Conservation (phyloP, 116 monocot species). For the Dioscorea cayenensis region DNA sequence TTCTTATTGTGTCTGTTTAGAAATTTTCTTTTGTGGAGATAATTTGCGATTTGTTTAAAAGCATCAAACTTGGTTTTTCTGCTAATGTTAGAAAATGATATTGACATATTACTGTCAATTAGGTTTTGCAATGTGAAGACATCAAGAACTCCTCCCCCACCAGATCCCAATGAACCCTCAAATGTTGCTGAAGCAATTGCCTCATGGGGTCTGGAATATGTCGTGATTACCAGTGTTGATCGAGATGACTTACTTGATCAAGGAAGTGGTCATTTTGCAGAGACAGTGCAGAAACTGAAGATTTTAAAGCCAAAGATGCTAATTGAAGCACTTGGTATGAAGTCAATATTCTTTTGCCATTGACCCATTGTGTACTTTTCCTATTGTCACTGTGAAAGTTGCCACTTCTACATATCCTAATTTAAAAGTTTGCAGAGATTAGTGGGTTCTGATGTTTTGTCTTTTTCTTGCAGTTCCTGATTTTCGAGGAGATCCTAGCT, state of each 20-base stretch:
- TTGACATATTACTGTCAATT: background rate
- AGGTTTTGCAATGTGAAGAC: conserved; percentile 95
- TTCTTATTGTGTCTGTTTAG: no score
- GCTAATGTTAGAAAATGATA: background rate
- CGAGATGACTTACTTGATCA: conserved; percentile 91
- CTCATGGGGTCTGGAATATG: conserved; percentile 91
- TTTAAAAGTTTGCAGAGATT: background rate
- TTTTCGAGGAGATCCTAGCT: conserved; percentile 70
- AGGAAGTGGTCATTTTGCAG: conserved; percentile 86
- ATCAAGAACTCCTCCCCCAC: conserved; percentile 73
- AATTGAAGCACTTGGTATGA: conserved; percentile 82
- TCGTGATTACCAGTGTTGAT: conserved; percentile 93
- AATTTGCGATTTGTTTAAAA: no score
- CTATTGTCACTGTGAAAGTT: no score
- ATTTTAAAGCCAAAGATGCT: conserved; percentile 68
- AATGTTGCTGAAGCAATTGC: conserved; percentile 95
- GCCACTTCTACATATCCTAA: no score
- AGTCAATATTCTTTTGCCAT: no score
- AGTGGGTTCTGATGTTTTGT: background rate
- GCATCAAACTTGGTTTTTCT: no score
- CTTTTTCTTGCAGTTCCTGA: conserved; percentile 64
- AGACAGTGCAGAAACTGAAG: conserved; percentile 80
- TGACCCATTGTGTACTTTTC: no score
- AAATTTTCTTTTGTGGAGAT: no score
- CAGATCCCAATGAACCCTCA: conserved; percentile 82